Evolutionary conservation across 257 asterid genomes (phyloP), one percentile per base, ranked within the genome.

Genomic region (Nicotiana benthamiana): DNA sequence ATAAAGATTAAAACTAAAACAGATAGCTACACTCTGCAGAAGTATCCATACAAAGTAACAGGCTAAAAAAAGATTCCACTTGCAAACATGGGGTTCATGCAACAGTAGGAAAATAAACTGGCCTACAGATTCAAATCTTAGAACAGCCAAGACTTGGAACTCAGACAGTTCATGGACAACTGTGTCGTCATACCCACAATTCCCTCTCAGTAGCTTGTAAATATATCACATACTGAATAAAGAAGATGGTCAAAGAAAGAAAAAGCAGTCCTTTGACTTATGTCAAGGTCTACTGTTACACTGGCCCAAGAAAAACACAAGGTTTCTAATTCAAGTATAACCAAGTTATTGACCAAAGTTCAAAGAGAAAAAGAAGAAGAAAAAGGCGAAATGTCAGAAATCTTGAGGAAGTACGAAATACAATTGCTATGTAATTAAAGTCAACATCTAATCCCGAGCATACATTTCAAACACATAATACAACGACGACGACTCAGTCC

Each of bases 1-100:
- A 63, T 32, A 68, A 60, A 20, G 22, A 46, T 43, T 36, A 26
- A 24, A 40, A 52, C 32, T 83, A 75, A 88, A 80, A 70, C 51
- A 22, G 51, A 66, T 59, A 75, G 66, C 52, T 9, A 62, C 57
- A 48, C 10, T 46, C 74, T 51, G 46, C 7, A 70, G 34, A 70
- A 40, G 57, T 17, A 20, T 40, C 17, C 40, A 18, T 9, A 52
- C 34, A 26, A 36, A 75, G 13, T 36, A 26, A 46, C 24, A 6
- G 51, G 64, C 18, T 22, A 28, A 27, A n/a, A 13, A 13, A 54
- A 77, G 66, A 12, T 18, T 6, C 9, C 17, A 18, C 18, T 43
- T 17, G 2, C 75, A 65, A 65, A 65, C 34, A 65, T 4, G 26
- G 15, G 51, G 24, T 64, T 64, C 74, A 30, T 64, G 74, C 48